Evolutionary conservation across 2,329 filamentous ascomycete genomes (phyloP), one percentile per base, ranked within the genome.

Genomic region (Ophiocordyceps camponoti-rufipedis): DNA sequence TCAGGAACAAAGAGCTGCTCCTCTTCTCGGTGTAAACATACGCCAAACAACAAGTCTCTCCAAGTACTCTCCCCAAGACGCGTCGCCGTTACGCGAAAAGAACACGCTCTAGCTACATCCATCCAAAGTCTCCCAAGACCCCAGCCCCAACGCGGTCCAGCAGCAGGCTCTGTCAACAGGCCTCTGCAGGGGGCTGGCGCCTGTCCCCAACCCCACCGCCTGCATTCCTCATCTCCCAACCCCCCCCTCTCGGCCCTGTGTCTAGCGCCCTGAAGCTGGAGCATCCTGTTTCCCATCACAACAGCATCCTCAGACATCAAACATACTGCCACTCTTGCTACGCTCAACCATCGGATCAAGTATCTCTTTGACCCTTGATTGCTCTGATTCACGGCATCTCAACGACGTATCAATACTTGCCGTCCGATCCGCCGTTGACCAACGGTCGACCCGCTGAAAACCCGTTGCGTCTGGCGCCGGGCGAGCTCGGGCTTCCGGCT

Each of bases 21-120:
- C 7, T 11, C n/a, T 10, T 16, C 18, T 11, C 35, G 6, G n/a
- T 18, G 16, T 16, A 38, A n/a, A 38, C 16, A 16, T 9, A 2
- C 5, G 9, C 3, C 8, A 18, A 5, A 18, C 16, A 12, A 4
- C 29, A 39, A 39, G 35, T 39, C 6, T 4, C 16, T 19, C 5
- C 16, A 18, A 18, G 35, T 39, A 39, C 18, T 41, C 18, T 28
- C 28, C 13, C 23, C 9, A 11, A 14, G 39, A 28, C 39, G 39
- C 39, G 44, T 43, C 28, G 18, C 32, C 13, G 5, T 5, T 46
- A 51, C 58, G 52, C 58, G 58, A 60, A 54, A 55, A 40, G 28
- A 48, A 57, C 58, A 58, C 58, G 58, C 49, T 13, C n/a, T 10
- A 10, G 35, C 8, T 10, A 18, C 35, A 18, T 39, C 4, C n/a